Evolutionary conservation across 2,329 filamentous ascomycete species (phyloP), one percentile per base, ranked within the genome.

Genomic region (Cercospora zeina): DNA sequence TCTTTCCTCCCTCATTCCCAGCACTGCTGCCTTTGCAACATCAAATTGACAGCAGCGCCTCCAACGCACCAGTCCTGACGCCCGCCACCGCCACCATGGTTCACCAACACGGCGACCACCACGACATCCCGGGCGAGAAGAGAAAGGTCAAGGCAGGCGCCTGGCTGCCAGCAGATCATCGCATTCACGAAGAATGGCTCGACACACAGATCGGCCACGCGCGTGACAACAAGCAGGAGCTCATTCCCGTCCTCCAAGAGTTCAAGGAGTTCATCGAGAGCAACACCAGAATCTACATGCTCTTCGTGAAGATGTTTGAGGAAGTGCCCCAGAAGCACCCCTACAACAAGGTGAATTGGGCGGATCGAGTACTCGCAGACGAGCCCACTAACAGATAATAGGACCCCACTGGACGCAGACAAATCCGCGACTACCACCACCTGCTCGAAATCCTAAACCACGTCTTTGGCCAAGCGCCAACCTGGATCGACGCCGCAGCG

Each of bases 361-460:
- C 3, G 21, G 1, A 3, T 13, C 13, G 21, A 45, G 34, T n/a
- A 86, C 89, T 4, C 24, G 42, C 62, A 86, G 86, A 0, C 84
- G 82, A 1, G 86, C 86, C 1, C 77, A 80, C 56, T 80, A 77
- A 31, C 85, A 88, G 30, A 37, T 30, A 2, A 19, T 8, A 77
- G 6, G 87, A 89, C 63, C 86, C 87, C 0, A 85, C 83, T 0
- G 87, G 87, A 1, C 78, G 81, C 58, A 80, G 78, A 34, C 85
- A 89, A 74, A 83, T 91, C 61, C 82, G 84, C 8, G 82, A 89
- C 75, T 89, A 88, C 68, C 61, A 81, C 5, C 85, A 90, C 67
- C 86, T 91, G 84, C 79, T 91, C 19, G 76, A 79, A 21, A 79
- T 89, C 8, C 78, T 91, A 55, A 89, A 90, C 70, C 83, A 88